A percentile compares a stretch with the other conserved stretches of the same genome.
Evolutionary conservation across 176 grass and related monocot species (phyloP).

Genomic region (Ampelocalamus luodianensis): DNA sequence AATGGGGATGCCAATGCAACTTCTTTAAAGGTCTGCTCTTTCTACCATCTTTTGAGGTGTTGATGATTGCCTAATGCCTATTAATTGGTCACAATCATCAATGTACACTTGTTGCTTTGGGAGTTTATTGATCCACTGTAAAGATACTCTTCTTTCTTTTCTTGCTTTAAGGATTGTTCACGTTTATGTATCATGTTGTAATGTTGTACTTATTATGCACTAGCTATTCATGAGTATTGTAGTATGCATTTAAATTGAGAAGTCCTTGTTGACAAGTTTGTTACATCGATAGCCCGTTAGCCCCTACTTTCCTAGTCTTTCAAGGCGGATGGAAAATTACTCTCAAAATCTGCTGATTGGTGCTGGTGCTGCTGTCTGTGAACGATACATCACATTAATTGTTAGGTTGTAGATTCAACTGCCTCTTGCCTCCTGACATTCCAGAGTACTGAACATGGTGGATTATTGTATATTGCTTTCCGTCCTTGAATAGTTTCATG

Average conservation of each 20-base stretch:
- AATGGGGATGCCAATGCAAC: constrained; percentile 47
- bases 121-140: background rate
- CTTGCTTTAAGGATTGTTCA: constrained; percentile 5
- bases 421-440: constrained; percentile 7
- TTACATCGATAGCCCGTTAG: background rate
- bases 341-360: constrained; percentile 4
- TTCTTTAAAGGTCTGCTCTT: constrained; percentile 46
- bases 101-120: background rate
- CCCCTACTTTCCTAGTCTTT: background rate
- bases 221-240: background rate
- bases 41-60: constrained; percentile 21
- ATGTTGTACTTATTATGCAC: constrained; percentile 1
- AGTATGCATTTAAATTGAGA: background rate
- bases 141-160: constrained; percentile 15
- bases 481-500: background rate
- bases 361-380: constrained; percentile 13
- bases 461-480: background rate
- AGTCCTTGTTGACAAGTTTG: constrained; percentile 9
- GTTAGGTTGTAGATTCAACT: background rate
- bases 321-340: constrained; percentile 1
- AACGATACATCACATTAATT: background rate
- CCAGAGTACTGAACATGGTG: background rate
- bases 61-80: constrained; percentile 8
- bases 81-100: background rate
- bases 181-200: constrained; percentile 11